Conservation (phyloP, 2,329 filamentous ascomycete genomes). For the Aspergillus sp. region DNA sequence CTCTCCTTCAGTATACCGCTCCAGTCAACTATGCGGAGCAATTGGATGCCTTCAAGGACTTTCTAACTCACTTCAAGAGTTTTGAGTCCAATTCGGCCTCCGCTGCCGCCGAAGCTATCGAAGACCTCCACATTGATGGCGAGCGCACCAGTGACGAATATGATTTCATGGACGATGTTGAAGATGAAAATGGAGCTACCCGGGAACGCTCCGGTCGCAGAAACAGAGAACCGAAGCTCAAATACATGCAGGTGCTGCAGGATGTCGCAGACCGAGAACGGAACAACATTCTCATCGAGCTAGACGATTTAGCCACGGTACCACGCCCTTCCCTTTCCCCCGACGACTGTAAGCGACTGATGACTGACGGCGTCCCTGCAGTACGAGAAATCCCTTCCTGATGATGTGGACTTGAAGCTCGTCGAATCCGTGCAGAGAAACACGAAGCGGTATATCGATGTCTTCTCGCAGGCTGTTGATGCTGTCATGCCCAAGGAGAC, state of each 20-base stretch:
- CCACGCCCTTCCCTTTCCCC: conserved; percentile 9
- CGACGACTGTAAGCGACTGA: background rate
- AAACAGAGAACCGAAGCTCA: conserved; percentile 64
- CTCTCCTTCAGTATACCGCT: conserved; percentile 75
- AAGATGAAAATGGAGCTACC: conserved; percentile 50
- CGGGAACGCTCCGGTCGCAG: conserved; percentile 50
- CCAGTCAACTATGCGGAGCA: conserved; percentile 87
- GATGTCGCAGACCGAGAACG: conserved; percentile 77
- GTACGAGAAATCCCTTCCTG: conserved; percentile 73
- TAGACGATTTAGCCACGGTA: conserved; percentile 81
- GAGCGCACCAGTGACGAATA: conserved; percentile 86
- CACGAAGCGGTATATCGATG: conserved; percentile 91
- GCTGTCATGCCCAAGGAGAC: conserved; percentile 77
- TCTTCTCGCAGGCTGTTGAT: conserved; percentile 85
- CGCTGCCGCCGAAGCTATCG: conserved; percentile 75
- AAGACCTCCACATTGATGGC: conserved; percentile 81
- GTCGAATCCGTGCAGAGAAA: conserved; percentile 86
- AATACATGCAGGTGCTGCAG: conserved; percentile 87
- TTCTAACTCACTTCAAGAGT: conserved; percentile 82
- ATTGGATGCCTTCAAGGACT: conserved; percentile 77
- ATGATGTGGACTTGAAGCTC: conserved; percentile 64
- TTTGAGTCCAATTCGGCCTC: conserved; percentile 62
- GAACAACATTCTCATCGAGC: conserved; percentile 77
- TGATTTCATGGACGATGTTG: conserved; percentile 85
- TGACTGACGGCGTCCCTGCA: conserved; percentile 31